Conservation (phyloP, 805 yeast genomes). For the Yarrowia yakushimensis region DNA sequence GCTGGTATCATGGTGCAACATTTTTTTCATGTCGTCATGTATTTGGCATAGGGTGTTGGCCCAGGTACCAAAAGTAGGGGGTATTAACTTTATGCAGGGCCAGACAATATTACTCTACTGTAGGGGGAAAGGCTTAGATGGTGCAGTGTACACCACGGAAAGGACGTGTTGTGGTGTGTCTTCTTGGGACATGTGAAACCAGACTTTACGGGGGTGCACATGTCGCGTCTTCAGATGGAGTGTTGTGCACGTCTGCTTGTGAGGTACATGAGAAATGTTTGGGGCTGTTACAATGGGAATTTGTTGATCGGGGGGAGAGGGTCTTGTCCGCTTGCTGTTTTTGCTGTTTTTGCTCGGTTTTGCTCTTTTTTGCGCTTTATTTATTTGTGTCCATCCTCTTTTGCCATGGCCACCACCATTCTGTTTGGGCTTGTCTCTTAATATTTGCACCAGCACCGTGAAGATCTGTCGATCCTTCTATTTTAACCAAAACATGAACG, state of each 20-base stretch:
- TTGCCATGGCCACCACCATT: not conserved
- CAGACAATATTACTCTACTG: conserved; percentile 5
- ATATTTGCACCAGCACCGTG: conserved; percentile 1
- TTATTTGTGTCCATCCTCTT: conserved; percentile 15
- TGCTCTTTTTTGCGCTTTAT: not conserved
- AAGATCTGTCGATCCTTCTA: conserved; percentile 9
- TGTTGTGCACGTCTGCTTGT: not conserved
- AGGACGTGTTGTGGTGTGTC: too few species aligned
- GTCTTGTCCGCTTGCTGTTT: too few species aligned
- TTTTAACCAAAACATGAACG: not conserved
- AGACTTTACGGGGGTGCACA: not conserved
- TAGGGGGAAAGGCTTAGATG: too few species aligned
- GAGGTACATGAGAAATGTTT: too few species aligned
- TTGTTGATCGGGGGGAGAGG: not conserved
- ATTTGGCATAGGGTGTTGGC: not conserved
- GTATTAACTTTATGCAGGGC: conserved; percentile 16
- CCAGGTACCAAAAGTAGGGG: not conserved
- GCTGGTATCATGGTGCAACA: not conserved
- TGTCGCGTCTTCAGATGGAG: too few species aligned
- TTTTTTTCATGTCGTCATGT: not conserved
- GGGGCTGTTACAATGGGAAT: too few species aligned
- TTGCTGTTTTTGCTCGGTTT: too few species aligned
- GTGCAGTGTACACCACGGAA: too few species aligned
- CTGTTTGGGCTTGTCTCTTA: not conserved
- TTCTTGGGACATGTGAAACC: not conserved